Conservation (phyloP, 2,329 filamentous ascomycete species). For the Coleophoma crateriformis region DNA sequence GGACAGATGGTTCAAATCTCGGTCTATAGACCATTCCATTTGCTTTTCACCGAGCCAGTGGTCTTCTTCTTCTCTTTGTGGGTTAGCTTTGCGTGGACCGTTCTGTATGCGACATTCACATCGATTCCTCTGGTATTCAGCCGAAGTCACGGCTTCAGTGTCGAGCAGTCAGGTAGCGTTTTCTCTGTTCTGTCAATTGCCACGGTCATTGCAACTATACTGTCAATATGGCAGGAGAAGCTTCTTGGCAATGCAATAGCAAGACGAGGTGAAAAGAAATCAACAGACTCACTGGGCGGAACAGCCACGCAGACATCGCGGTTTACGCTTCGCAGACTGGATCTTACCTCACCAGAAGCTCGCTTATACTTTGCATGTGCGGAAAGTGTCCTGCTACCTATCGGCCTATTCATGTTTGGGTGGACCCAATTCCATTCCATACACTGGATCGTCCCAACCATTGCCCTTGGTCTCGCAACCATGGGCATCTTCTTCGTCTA, state of each 20-base stretch:
- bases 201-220: conserved; percentile 56
- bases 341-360: conserved; percentile 57
- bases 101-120: conserved; percentile 80
- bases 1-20: conserved; percentile 67
- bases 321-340: conserved; percentile 6
- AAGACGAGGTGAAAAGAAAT: conserved; percentile 15
- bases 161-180: conserved; percentile 62
- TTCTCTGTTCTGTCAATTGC: conserved; percentile 71
- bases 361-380: conserved; percentile 81
- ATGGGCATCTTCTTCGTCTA: conserved; percentile 86
- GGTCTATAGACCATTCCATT: conserved; percentile 70
- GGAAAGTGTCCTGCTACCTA: conserved; percentile 67
- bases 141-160: conserved; percentile 60
- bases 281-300: background rate
- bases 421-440: conserved; percentile 58
- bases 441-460: conserved; percentile 67
- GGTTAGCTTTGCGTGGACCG: conserved; percentile 85
- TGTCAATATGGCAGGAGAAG: conserved; percentile 70
- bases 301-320: background rate
- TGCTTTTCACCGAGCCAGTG: conserved; percentile 70
- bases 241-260: conserved; percentile 44
- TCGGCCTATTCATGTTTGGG: conserved; percentile 77
- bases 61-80: conserved; percentile 86
- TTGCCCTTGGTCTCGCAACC: conserved; percentile 69
- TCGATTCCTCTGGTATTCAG: conserved; percentile 75